These are phyloP conservation scores for Trametes versicolor DNA, from an alignment of 1,284 basidiomycete species.

Conservation along the genomic window DNA sequence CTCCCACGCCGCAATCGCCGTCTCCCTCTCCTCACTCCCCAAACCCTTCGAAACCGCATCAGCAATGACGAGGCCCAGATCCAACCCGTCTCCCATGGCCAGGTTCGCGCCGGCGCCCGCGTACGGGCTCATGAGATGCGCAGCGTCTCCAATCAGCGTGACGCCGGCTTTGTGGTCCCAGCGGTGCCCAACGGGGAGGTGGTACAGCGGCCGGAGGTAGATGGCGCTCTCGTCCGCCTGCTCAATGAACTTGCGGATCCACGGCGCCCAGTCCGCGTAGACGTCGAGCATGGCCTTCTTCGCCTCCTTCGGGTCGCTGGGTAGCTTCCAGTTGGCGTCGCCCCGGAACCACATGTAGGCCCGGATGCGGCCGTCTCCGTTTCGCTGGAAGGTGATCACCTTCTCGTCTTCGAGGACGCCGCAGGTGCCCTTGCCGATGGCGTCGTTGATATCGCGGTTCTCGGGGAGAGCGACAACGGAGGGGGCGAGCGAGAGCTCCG, in stretches of 20 bases:
- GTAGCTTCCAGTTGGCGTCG: neutral
- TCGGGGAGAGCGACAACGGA: slow-evolving; percentile 3
- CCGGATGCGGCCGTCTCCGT: slow-evolving; percentile 12
- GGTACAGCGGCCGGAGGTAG: slow-evolving; percentile 4
- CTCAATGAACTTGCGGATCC: slow-evolving; percentile 2
- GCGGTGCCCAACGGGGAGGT: slow-evolving; percentile 8
- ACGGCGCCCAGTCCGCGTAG: slow-evolving; percentile 9
- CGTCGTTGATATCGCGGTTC: neutral
- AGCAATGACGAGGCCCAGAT: slow-evolving; percentile 30
- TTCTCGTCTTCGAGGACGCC: neutral
- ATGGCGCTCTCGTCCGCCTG: slow-evolving; percentile 5
- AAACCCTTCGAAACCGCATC: neutral
- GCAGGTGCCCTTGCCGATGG: neutral
- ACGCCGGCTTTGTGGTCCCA: slow-evolving; percentile 10
- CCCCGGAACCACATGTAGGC: slow-evolving; percentile 1
- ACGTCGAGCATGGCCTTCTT: neutral
- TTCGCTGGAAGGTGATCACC: slow-evolving; percentile 4
- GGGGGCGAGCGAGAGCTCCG: slow-evolving; percentile 2
- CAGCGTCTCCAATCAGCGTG: slow-evolving; percentile 53
- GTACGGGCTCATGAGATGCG: slow-evolving; percentile 57
- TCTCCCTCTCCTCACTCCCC: neutral
- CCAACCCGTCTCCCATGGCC: slow-evolving; percentile 40
- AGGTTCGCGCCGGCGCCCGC: slow-evolving; percentile 56
- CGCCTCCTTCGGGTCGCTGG: slow-evolving; percentile 1
- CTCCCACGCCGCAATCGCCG: slow-evolving; percentile 5